Evolutionary conservation across 345 rosid genomes (phyloP).

Genomic region (Heritiera littoralis): DNA sequence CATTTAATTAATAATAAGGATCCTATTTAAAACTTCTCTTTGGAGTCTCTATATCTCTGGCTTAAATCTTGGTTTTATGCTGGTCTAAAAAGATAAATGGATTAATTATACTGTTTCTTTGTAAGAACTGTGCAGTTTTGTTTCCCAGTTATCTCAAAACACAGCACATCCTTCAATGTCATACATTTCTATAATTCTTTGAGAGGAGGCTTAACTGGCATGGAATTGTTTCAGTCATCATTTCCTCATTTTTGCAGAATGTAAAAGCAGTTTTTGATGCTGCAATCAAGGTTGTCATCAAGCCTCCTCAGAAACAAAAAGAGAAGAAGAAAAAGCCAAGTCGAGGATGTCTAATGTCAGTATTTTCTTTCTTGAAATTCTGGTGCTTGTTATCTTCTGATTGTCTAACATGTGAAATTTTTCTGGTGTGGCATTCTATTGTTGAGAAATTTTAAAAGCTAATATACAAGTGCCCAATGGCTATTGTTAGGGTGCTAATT

Average conservation of each 20-base stretch:
- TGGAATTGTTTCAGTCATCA: background rate
- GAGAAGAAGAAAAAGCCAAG: conserved; percentile 68
- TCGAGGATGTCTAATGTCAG: conserved; percentile 78
- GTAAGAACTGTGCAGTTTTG: background rate
- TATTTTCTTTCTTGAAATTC: conserved; percentile 22
- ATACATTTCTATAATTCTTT: background rate
- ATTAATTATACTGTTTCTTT: background rate
- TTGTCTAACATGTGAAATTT: background rate
- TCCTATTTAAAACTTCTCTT: conserved; percentile 11
- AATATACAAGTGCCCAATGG: background rate
- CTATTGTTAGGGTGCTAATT: background rate
- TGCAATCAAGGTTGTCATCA: conserved; percentile 90
- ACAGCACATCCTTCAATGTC: background rate
- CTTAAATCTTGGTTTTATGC: background rate
- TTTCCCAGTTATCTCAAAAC: background rate
- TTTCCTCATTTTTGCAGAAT: conserved; percentile 52
- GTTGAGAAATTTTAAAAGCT: background rate
- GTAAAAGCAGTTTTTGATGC: conserved; percentile 96
- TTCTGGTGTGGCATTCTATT: conserved; percentile 8
- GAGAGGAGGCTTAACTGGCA: background rate
- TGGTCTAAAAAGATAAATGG: background rate
- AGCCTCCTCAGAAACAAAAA: conserved; percentile 72
- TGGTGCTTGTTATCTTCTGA: conserved; percentile 5
- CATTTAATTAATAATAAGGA: background rate
- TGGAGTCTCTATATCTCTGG: background rate